Conservation (phyloP, 768 basidiomycete species). For the Lentinula edodes region DNA sequence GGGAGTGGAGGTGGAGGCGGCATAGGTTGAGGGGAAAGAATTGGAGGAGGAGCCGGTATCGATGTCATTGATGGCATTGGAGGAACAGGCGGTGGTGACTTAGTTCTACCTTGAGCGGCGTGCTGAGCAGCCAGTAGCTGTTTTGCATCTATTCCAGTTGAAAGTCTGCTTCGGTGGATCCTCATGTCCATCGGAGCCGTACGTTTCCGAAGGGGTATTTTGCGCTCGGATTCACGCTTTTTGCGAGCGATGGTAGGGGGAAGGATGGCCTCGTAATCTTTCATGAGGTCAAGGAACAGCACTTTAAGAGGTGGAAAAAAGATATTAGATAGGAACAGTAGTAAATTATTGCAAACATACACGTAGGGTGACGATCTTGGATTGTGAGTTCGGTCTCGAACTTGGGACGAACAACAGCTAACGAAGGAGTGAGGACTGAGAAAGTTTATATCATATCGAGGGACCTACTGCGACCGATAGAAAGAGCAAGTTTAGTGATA, state of each 20-base stretch:
- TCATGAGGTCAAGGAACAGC: conserved; percentile 81
- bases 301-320: conserved; percentile 32
- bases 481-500: conserved; percentile 81
- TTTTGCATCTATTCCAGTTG: conserved; percentile 61
- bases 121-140: conserved; percentile 72
- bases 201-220: conserved; percentile 76
- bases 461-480: conserved; percentile 76
- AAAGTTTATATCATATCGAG: background rate
- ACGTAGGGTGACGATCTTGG: conserved; percentile 82
- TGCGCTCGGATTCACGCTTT: conserved; percentile 83
- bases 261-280: conserved; percentile 65
- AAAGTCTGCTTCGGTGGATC: conserved; percentile 71
- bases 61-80: conserved; percentile 7
- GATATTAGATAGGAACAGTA: background rate
- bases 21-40: conserved; percentile 21
- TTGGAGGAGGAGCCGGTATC: conserved; percentile 19
- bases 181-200: conserved; percentile 89
- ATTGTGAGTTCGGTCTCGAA: conserved; percentile 80
- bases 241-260: conserved; percentile 82
- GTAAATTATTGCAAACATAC: conserved; percentile 34
- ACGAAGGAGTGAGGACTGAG: conserved; percentile 1
- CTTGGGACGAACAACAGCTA: conserved; percentile 80
- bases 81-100: conserved; percentile 23
- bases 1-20: conserved; percentile 11
- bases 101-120: conserved; percentile 44